These are phyloP conservation scores for Vigna unguiculata DNA, from an alignment of 306 rosid genomes.

Conservation along the genomic window DNA sequence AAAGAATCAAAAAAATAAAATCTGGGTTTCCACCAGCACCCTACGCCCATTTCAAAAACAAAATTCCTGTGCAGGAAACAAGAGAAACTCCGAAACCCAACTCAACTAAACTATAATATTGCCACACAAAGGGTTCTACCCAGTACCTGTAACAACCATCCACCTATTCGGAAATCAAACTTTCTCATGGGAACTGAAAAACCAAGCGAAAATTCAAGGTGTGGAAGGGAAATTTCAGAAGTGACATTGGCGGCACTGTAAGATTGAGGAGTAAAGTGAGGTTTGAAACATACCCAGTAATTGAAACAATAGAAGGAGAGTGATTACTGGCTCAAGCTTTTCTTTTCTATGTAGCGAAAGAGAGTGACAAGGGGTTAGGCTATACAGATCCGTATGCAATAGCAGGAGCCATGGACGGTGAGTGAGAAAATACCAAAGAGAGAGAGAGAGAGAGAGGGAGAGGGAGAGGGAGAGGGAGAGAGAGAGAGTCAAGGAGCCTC, in stretches of 20 bases:
- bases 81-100: neutral
- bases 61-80: slow-evolving; percentile 3
- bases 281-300: neutral
- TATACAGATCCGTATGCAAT: neutral
- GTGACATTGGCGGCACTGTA: neutral
- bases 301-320: neutral
- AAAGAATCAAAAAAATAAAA: neutral
- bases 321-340: neutral
- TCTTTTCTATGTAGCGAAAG: neutral
- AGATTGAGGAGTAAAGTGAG: neutral
- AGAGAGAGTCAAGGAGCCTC: neutral
- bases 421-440: neutral
- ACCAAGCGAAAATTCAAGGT: neutral
- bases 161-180: neutral
- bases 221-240: neutral
- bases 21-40: slow-evolving; percentile 22
- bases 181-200: neutral
- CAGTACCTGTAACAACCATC: neutral
- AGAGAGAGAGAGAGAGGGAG: too few relatives aligned
- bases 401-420: slow-evolving; percentile 6
- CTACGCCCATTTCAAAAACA: slow-evolving; percentile 7
- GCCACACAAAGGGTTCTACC: neutral
- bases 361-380: neutral
- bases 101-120: neutral
- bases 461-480: too few relatives aligned